A percentile compares a stretch with the other conserved stretches of the same genome.
phyloP scores from a whole-genome alignment of 2,329 filamentous ascomycete species.

The Phyllosticta capitalensis region DNA sequence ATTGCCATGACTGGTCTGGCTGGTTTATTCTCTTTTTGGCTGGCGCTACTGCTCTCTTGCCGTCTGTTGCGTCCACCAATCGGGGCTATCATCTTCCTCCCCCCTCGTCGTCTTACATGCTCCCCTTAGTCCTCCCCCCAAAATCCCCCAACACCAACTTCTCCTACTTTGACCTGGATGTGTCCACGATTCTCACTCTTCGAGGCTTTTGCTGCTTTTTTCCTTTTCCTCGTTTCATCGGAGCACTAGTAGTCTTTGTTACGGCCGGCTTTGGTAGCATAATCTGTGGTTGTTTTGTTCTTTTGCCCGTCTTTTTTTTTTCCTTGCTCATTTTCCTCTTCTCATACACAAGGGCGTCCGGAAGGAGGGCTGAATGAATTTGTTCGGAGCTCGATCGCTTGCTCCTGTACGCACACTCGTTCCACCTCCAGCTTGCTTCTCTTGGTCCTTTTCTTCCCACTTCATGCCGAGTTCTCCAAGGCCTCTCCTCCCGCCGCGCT shows the following conservation, averaged over 20 bases:
- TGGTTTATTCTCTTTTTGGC: background rate
- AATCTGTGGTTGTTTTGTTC: slow-evolving; percentile 7
- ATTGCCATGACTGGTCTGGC: slow-evolving; percentile 3
- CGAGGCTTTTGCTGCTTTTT: slow-evolving; percentile 4
- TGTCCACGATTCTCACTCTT: slow-evolving; percentile 10
- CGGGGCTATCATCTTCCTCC: background rate
- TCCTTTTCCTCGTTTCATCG: background rate
- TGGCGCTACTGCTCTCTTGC: background rate
- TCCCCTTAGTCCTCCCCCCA: slow-evolving; percentile 8
- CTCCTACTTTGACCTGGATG: slow-evolving; percentile 5
- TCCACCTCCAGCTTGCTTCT: background rate
- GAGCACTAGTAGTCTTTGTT: background rate
- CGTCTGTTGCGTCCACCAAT: background rate
- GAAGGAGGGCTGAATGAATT: background rate
- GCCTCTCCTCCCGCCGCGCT: background rate
- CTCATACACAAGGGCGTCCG: background rate
- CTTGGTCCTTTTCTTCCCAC: background rate
- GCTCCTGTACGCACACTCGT: background rate
- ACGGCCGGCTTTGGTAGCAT: slow-evolving; percentile 11
- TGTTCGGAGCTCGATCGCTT: background rate
- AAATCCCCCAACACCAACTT: background rate
- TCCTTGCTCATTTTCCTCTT: background rate
- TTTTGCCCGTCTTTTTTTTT: background rate
- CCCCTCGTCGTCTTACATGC: slow-evolving; percentile 9
- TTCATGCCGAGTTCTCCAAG: too few relatives aligned